These are phyloP conservation scores for Yarrowia sp. DNA, from an alignment of 805 yeast genomes.

Conservation along the genomic window DNA sequence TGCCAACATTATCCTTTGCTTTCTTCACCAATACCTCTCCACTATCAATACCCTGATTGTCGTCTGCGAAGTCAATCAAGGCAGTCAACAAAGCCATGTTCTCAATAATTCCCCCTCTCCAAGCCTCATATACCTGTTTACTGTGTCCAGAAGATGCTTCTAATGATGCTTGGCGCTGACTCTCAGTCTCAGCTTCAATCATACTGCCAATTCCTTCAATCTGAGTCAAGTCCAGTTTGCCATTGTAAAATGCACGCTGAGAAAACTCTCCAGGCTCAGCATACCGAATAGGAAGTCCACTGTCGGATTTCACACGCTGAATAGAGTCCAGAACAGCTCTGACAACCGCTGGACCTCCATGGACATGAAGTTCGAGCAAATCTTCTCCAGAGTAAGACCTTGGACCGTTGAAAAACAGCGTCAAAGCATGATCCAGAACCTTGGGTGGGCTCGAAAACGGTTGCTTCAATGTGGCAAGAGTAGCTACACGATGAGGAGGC, in stretches of 20 bases:
- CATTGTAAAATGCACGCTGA: conserved; percentile 81
- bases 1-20: conserved; percentile 56
- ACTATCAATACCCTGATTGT: conserved; percentile 77
- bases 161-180: conserved; percentile 78
- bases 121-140: conserved; percentile 58
- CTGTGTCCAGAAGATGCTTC: conserved; percentile 75
- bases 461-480: conserved; percentile 62
- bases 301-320: conserved; percentile 54
- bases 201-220: conserved; percentile 88
- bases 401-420: conserved; percentile 73
- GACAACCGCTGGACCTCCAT: conserved; percentile 91
- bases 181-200: conserved; percentile 93
- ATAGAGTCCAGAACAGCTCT: conserved; percentile 66
- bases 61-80: conserved; percentile 93
- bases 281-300: conserved; percentile 61
- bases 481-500: conserved; percentile 63
- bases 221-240: conserved; percentile 83
- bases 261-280: conserved; percentile 97
- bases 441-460: conserved; percentile 46
- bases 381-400: conserved; percentile 93
- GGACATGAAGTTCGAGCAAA: conserved; percentile 83
- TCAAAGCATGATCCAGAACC: conserved; percentile 78
- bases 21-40: conserved; percentile 57
- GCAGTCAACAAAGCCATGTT: conserved; percentile 82
- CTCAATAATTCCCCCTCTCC: conserved; percentile 73